These are phyloP conservation scores for Fusarium zealandicum DNA, from an alignment of 2,329 filamentous ascomycete genomes.

Conservation along the genomic window DNA sequence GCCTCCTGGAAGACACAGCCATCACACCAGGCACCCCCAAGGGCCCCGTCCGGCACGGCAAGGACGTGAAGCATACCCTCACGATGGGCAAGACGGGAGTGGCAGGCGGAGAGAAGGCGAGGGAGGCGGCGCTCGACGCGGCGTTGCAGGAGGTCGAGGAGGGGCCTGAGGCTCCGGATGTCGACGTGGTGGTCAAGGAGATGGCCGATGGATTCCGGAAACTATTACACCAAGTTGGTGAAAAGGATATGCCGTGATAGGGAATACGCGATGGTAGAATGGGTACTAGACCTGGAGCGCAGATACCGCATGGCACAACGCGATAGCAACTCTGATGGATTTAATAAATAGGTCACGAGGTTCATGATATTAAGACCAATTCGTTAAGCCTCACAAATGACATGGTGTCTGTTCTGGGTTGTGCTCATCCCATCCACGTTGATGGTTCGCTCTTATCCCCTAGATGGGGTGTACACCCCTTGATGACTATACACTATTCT, in stretches of 20 bases:
- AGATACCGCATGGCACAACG: background rate
- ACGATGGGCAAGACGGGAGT: conserved; percentile 54
- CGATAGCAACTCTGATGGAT: conserved; percentile 15
- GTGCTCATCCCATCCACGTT: background rate
- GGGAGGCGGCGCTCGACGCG: conserved; percentile 29
- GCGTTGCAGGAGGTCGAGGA: conserved; percentile 44
- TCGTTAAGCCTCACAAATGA: background rate
- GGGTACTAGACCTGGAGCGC: background rate
- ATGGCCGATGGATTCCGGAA: conserved; percentile 51
- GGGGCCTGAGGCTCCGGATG: conserved; percentile 50
- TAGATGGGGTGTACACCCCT: no score
- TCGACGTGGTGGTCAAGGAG: conserved; percentile 51
- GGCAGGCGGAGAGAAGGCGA: conserved; percentile 39
- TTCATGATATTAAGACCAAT: background rate
- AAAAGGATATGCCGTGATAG: background rate
- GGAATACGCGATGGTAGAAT: background rate
- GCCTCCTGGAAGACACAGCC: conserved; percentile 71
- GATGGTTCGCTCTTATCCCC: no score
- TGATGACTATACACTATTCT: no score
- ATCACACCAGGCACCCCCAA: conserved; percentile 66
- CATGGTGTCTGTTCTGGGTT: no score
- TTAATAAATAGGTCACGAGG: conserved; percentile 2
- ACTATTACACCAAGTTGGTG: conserved; percentile 38
- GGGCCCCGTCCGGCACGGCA: conserved; percentile 62
- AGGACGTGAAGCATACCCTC: conserved; percentile 56